phyloP scores from a whole-genome alignment of 208 protist genomes.

The Wallacemonas collosoma region DNA sequence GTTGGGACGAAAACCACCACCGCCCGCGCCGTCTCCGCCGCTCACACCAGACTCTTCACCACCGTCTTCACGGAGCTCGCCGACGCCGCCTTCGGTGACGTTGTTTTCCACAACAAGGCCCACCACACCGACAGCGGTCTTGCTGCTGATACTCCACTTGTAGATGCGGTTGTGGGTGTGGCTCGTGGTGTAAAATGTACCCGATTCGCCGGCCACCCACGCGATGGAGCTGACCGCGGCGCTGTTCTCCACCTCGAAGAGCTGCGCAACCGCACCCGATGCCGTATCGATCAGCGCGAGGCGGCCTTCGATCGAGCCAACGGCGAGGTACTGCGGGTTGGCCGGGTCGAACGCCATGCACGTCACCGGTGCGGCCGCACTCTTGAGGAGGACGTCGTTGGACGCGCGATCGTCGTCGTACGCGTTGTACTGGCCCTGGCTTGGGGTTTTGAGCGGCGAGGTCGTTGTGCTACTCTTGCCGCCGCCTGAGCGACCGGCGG shows the following conservation, averaged over 20 bases:
- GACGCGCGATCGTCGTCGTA: slow-evolving; percentile 18
- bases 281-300: slow-evolving; percentile 65
- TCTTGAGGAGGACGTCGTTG: slow-evolving; percentile 19
- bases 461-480: not conserved
- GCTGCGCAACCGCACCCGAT: slow-evolving; percentile 44
- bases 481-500: not conserved
- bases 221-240: slow-evolving; percentile 60
- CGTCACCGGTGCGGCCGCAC: slow-evolving; percentile 49
- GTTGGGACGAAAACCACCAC: not conserved
- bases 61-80: slow-evolving; percentile 4
- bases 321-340: slow-evolving; percentile 64
- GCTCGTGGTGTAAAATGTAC: slow-evolving; percentile 76
- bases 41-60: not conserved
- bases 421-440: slow-evolving; percentile 1
- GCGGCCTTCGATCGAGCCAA: slow-evolving; percentile 71
- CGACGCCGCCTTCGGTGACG: not conserved
- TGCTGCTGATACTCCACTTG: slow-evolving; percentile 73
- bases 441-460: not conserved
- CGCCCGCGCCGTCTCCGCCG: not conserved
- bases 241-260: slow-evolving; percentile 48
- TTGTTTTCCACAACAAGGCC: slow-evolving; percentile 31
- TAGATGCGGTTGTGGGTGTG: slow-evolving; percentile 47
- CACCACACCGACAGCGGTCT: slow-evolving; percentile 41
- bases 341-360: slow-evolving; percentile 70
- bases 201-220: slow-evolving; percentile 60